phyloP scores from a whole-genome alignment of 2,329 filamentous ascomycete species.

The Colletotrichum sp. region DNA sequence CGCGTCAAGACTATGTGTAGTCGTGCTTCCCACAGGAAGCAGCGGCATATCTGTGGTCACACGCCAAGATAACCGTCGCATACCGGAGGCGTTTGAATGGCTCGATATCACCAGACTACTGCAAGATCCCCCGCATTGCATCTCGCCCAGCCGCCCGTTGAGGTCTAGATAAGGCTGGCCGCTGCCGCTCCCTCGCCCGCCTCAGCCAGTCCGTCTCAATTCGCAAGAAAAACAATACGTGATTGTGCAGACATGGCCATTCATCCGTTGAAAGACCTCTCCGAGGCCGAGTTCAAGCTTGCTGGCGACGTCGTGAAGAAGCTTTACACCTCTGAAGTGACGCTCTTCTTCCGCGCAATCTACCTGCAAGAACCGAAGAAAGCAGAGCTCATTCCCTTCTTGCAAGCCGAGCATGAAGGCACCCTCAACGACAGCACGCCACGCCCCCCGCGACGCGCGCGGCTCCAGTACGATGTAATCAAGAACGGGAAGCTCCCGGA shows the following conservation, averaged over 20 bases:
- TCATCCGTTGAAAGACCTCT: conserved; percentile 56
- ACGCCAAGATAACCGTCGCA: background rate
- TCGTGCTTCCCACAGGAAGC: background rate
- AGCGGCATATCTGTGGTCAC: background rate
- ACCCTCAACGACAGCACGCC: conserved; percentile 44
- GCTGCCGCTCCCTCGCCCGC: background rate
- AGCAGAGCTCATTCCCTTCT: conserved; percentile 60
- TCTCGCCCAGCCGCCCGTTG: background rate
- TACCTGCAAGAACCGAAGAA: conserved; percentile 69
- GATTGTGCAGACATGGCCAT: conserved; percentile 15
- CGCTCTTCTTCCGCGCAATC: conserved; percentile 59
- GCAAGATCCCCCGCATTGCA: conserved; percentile 2
- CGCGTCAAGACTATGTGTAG: background rate
- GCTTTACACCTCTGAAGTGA: conserved; percentile 22
- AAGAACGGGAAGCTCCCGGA: conserved; percentile 28
- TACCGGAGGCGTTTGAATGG: background rate
- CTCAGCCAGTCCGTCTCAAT: background rate
- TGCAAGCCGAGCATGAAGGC: conserved; percentile 66
- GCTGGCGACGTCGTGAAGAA: conserved; percentile 52
- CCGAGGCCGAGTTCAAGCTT: conserved; percentile 50
- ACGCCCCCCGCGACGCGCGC: conserved; percentile 49
- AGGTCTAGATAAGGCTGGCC: conserved; percentile 2
- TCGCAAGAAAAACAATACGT: no score
- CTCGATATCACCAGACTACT: background rate
- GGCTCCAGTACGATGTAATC: conserved; percentile 50